Evolutionary conservation across 2,329 filamentous ascomycete genomes (phyloP), one percentile per base, ranked within the genome.

Genomic region (Diaporthe eres): DNA sequence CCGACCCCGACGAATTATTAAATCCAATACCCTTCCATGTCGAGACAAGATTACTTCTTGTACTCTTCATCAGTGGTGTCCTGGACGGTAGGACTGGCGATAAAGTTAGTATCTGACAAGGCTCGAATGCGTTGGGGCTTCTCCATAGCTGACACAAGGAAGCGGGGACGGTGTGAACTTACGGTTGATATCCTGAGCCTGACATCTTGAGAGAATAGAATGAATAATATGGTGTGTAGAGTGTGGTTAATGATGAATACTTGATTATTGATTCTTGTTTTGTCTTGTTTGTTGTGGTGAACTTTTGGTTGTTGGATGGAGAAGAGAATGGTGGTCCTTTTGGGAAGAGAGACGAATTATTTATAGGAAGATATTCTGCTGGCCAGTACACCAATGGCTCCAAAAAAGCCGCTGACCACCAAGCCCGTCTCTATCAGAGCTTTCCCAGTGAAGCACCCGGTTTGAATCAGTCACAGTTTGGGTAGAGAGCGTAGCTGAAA

Each of bases 31-130:
- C 31, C n/a, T 4, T 28, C 8, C n/a, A 42, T 70, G 12, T 28
- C 15, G 31, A 68, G 63, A 53, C 31, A 22, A 39, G 22, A 28
- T 42, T 55, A 55, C 49, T 70, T 70, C 65, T 70, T 55, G 49
- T 55, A 70, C 34, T 70, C 65, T 25, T 70, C 65, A 42, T 70
- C 65, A 9, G 49, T 70, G 34, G 65, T 70, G n/a, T 39, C 34
- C 65, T 70, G 47, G 49, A 53, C 47, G 31, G 65, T 70, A 22
- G 47, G 65, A 31, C 65, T 70, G 31, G 49, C 17, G 19, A 28
- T 22, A 12, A 42, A n/a, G 15, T 70, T 13, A 70, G 49, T 12
- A 70, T 42, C 7, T 9, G 15, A 25, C 15, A 55, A 39, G 1
- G n/a, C 10, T 39, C 9, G 15, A 10, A 28, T 28, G 13, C 15